Base-by-base conservation (phyloP, 2,329 filamentous ascomycete species). In the Coleophoma eucalyptorum region DNA sequence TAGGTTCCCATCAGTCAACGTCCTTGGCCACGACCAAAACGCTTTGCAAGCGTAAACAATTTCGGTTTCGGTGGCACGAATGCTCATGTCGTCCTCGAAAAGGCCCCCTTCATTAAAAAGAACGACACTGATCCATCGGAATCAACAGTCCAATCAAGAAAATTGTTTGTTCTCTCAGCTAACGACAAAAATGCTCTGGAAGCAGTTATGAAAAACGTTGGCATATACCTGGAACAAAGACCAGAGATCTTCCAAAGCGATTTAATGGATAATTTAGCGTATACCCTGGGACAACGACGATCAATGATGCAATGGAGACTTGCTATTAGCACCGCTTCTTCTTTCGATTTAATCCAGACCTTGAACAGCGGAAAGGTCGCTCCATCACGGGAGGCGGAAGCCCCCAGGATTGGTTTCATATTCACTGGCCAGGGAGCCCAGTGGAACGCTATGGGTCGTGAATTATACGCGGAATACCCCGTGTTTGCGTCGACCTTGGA, bases 31-130 rank as follows among this genome's bases (percentile, higher is more conserved):
- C 49, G 52, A 43, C 45, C 31, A 40, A 79, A 78, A 65, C 72
- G 72, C 47, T 77, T 72, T 57, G 70, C 78, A 52, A 78, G 75
- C 53, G 50, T 66, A 10, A 65, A 65, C 43, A 59, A 56, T 20
- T 65, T 78, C 45, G 75, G 75, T 7, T 65, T 62, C 40, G 64
- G 64, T 21, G 64, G 64, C 1, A 64, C 62, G 7, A 66, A 66
- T 55, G 65, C 65, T 2, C 70, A 73, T 57, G 65, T 67, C 2
- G 67, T 77, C 4, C 59, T 65, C 48, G 66, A 69, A 26, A 50
- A 54, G 19, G 58, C 61, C 19, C 61, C 61, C 1, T 60, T 60
- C 33, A 32, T 60, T 19, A 50, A 50, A 26, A 63, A 65, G 56
- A 63, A 65, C 16, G 54, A 55, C 6, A 45, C 51, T 13, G 53